Base-by-base conservation (phyloP, 139 green algal species). In the Picochlorum sp. region DNA sequence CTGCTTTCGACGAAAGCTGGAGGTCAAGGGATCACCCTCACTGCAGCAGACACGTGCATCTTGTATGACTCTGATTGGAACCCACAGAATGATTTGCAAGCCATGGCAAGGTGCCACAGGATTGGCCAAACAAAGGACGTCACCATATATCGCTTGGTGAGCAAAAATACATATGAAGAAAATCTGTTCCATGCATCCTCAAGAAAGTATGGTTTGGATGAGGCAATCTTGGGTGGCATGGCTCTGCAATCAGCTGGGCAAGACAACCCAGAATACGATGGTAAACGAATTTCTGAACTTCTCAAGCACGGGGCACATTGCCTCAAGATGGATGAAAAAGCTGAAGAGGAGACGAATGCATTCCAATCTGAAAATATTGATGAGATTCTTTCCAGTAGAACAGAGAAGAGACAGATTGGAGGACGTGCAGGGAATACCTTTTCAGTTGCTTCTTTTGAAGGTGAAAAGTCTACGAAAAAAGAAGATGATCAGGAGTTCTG, bases 31-130 rank as follows among this genome's bases (percentile, higher is more conserved):
- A 97, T 98, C 85, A 97, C 90, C 1, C 86, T 98, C 23, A 96
- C 91, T 1, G 80, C 89, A 0, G 92, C 92, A 14, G 92, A 98
- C 75, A 96, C 87, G 0, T 80, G 80, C 60, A 90, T 98, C 74
- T 88, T 98, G 47, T 98, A 95, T 63, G 92, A 98, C 81, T 84
- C 60, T 14, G 91, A 96, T 72, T 96, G 85, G 85, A 97, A 97
- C 68, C 87, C 88, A 0, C 88, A 89, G 72, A 95, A 95, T 74
- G 88, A 95, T 72, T 75, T 91, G 26, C 47, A 98, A 71, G 91
- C 91, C 57, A 97, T 97, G 91, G 91, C 91, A 1, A 84, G 91
- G 30, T 95, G 85, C 71, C 91, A 97, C 74, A 90, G 91, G 72
- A 97, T 97, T 70, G 91, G 91, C 10, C 83, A 90, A 71, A 61